phyloP scores from a whole-genome alignment of 2,329 filamentous ascomycete genomes.

The Metarhizium guizhouense region DNA sequence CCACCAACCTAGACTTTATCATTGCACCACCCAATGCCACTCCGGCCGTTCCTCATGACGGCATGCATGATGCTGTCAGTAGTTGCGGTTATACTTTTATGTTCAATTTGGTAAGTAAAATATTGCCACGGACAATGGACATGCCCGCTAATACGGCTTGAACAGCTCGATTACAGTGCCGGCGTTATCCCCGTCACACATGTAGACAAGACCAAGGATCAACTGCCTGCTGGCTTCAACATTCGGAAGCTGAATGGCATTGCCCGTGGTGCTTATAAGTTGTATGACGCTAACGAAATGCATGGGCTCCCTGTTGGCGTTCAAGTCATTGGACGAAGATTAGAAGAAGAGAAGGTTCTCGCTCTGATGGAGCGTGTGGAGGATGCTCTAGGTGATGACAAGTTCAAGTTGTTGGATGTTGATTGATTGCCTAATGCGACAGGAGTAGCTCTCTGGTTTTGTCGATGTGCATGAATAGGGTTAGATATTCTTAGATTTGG shows the following conservation, averaged over 20 bases:
- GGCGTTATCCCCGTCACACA: conserved; percentile 81
- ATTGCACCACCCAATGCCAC: conserved; percentile 83
- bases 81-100: conserved; percentile 90
- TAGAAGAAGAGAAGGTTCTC: conserved; percentile 84
- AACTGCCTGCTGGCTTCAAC: conserved; percentile 52
- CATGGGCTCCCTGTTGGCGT: conserved; percentile 80
- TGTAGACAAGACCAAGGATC: conserved; percentile 62
- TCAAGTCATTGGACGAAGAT: conserved; percentile 68
- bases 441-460: neutral
- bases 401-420: conserved; percentile 41
- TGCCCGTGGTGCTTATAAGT: conserved; percentile 72
- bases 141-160: neutral
- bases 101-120: conserved; percentile 65
- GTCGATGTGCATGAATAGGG: neutral
- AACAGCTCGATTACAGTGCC: conserved; percentile 71
- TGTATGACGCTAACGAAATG: conserved; percentile 78
- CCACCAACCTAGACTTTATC: conserved; percentile 64
- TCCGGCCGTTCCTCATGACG: conserved; percentile 77
- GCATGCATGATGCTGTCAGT: conserved; percentile 76
- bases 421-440: conserved; percentile 22
- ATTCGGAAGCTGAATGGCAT: conserved; percentile 65
- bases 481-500: conserved; percentile 31
- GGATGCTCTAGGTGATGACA: conserved; percentile 54
- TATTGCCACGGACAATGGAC: neutral
- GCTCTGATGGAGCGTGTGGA: conserved; percentile 73